Conservation (phyloP, 352 stramenopile species). For the Achlya hypogyna region DNA sequence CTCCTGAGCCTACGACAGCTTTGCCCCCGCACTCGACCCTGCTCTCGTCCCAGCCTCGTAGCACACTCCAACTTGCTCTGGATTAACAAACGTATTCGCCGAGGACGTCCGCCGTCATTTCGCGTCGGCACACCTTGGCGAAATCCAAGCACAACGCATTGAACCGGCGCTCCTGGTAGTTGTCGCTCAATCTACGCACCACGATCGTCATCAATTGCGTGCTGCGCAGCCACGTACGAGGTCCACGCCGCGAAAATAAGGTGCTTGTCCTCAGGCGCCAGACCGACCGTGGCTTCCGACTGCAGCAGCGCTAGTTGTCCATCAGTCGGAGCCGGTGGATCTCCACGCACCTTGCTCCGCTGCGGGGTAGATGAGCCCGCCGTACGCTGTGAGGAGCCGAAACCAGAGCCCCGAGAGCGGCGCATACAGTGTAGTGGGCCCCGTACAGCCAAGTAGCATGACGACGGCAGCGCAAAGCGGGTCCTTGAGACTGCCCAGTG, state of each 20-base stretch:
- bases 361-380: not conserved
- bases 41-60: too few relatives aligned
- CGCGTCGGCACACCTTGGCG: slow-evolving; percentile 18
- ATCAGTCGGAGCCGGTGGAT: not conserved
- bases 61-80: too few relatives aligned
- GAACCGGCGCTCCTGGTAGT: slow-evolving; percentile 18
- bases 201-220: slow-evolving; percentile 1
- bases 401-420: not conserved
- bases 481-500: not conserved
- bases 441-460: not conserved
- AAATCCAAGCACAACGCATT: not conserved
- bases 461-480: not conserved
- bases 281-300: not conserved
- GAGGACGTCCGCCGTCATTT: slow-evolving; percentile 13
- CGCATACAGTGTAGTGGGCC: slow-evolving; percentile 7
- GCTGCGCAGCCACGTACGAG: not conserved
- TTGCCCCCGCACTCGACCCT: too few relatives aligned
- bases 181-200: not conserved
- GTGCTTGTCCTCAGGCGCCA: not conserved
- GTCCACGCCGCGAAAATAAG: not conserved
- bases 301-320: not conserved
- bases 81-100: slow-evolving; percentile 8
- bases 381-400: slow-evolving; percentile 7
- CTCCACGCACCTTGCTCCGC: not conserved
- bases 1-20: too few relatives aligned